Base-by-base conservation (phyloP, 257 asterid genomes). In the Solanum paucissectum region DNA sequence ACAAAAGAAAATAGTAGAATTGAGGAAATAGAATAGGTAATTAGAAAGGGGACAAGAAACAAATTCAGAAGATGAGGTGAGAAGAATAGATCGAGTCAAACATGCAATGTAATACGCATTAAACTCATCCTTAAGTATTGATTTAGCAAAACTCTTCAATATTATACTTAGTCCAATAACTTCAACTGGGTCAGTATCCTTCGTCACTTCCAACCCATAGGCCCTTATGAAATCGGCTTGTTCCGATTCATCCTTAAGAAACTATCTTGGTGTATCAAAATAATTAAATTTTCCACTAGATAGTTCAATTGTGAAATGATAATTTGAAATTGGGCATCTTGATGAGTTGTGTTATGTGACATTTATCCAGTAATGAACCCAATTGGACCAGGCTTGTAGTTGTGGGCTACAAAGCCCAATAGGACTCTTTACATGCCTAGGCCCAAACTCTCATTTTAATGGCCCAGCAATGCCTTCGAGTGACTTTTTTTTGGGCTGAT, bases 31-130 rank as follows among this genome's bases (percentile, higher is more conserved):
- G 2, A 6, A 68, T 68, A 6, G 10, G 74, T 27, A 27, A 68
- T 12, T 0, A 27, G 18, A 27, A 68, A 66, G 5, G 20, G 9
- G 10, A 27, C 9, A 6, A 12, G 36, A 32, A 13, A 12, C 34
- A 66, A 5, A 25, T 11, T 66, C 18, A 12, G 0, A 25, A 66
- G 33, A 66, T 13, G 18, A 66, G 73, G 2, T 66, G 20, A 66
- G 9, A 66, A 25, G 4, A 12, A 66, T 11, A 27, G 1, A 66
- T 0, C 1, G 2, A 27, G 9, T 27, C 74, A 66, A 27, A 64
- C 1, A 11, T n/a, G 5, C 9, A 66, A 0, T 11, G 25, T 25
- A 25, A 25, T 12, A 5, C 9, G 1, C 20, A 2, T 66, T 0
- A 2, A 64, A 25, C 16, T 64, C 72, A 1, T 64, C 4, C 13